A percentile compares a stretch with the other conserved stretches of the same genome.
These are phyloP conservation scores for Hygrophoropsis aurantiaca DNA, from an alignment of 768 basidiomycete species.

Conservation along the genomic window DNA sequence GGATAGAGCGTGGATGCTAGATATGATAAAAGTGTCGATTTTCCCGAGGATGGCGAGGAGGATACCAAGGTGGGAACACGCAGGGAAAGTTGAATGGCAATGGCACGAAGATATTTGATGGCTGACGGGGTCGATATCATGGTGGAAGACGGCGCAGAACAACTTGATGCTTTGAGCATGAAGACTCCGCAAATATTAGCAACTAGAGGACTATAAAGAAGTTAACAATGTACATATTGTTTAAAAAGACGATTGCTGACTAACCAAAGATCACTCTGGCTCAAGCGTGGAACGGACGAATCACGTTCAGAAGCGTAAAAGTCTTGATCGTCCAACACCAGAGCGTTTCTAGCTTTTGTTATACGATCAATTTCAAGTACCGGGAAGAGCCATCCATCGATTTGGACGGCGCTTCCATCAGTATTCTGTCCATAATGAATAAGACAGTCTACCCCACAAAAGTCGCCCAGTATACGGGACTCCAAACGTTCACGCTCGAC, in stretches of 20 bases:
- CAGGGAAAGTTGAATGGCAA: conserved; percentile 65
- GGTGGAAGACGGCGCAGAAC: conserved; percentile 24
- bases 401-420: conserved; percentile 41
- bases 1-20: conserved; percentile 70
- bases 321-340: conserved; percentile 40
- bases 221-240: conserved; percentile 12
- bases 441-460: conserved; percentile 58
- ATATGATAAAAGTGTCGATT: conserved; percentile 75
- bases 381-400: conserved; percentile 86
- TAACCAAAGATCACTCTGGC: conserved; percentile 56
- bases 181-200: conserved; percentile 67
- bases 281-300: conserved; percentile 35
- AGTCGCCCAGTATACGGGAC: conserved; percentile 56
- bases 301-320: conserved; percentile 46
- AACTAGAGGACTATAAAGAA: conserved; percentile 48
- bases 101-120: conserved; percentile 51
- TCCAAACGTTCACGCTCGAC: conserved; percentile 69
- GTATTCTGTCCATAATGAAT: conserved; percentile 54
- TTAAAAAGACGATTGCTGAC: conserved; percentile 9
- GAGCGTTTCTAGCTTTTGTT: conserved; percentile 44
- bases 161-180: conserved; percentile 50
- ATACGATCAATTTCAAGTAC: conserved; percentile 66
- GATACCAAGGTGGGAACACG: conserved; percentile 80
- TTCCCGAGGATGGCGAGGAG: conserved; percentile 86
- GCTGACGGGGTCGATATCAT: conserved; percentile 69